These are phyloP conservation scores for Erysiphe neolycopersici DNA, from an alignment of 2,329 filamentous ascomycete species.

Conservation along the genomic window DNA sequence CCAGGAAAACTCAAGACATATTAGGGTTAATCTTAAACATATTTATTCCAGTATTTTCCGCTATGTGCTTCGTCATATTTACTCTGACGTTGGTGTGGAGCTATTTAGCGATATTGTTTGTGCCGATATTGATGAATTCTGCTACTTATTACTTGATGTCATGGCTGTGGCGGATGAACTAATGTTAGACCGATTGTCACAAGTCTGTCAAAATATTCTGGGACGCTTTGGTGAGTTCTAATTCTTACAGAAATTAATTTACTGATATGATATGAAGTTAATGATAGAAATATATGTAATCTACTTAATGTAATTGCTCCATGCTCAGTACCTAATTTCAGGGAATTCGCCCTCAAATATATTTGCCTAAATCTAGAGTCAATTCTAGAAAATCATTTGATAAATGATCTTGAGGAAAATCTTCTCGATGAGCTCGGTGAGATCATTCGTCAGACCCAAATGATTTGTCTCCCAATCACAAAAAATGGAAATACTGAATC, in stretches of 20 bases:
- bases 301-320: conserved; percentile 68
- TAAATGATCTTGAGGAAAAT: conserved; percentile 67
- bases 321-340: conserved; percentile 63
- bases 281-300: conserved; percentile 58
- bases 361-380: conserved; percentile 75
- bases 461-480: conserved; percentile 48
- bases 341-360: conserved; percentile 69
- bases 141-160: conserved; percentile 74
- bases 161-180: conserved; percentile 78
- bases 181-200: conserved; percentile 76
- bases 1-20: conserved; percentile 20
- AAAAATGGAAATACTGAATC: conserved; percentile 48
- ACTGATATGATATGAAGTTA: conserved; percentile 22
- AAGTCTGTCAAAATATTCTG: conserved; percentile 66
- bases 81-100: conserved; percentile 54
- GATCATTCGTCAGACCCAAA: conserved; percentile 58
- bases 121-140: conserved; percentile 52
- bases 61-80: conserved; percentile 57
- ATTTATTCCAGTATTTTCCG: conserved; percentile 46
- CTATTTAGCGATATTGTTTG: conserved; percentile 56
- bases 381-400: conserved; percentile 69
- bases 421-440: conserved; percentile 57
- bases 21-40: conserved; percentile 62
- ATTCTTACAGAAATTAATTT: neutral
- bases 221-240: conserved; percentile 39